Evolutionary conservation across 2,329 filamentous ascomycete species (phyloP).

Genomic region (Colletotrichum zoysiae): DNA sequence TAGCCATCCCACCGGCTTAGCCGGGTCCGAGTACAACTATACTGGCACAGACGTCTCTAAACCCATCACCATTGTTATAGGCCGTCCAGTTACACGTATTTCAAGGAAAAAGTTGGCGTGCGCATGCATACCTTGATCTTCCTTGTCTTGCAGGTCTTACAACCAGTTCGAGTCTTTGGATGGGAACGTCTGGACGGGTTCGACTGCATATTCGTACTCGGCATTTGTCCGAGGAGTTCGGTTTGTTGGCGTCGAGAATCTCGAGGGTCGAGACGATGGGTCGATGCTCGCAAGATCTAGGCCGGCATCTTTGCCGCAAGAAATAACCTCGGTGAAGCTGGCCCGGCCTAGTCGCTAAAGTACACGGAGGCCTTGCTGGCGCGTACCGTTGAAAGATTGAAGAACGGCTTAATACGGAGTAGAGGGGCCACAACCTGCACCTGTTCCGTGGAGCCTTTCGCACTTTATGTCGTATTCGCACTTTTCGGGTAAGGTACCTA

Average conservation of each 20-base stretch:
- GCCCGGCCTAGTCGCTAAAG: slow-evolving; percentile 9
- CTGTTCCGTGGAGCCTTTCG: slow-evolving; percentile 35
- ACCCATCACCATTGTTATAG: neutral
- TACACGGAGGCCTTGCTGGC: slow-evolving; percentile 5
- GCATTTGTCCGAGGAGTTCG: neutral
- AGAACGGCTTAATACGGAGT: slow-evolving; percentile 20
- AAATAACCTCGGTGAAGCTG: slow-evolving; percentile 12
- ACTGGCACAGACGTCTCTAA: neutral
- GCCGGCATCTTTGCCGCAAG: slow-evolving; percentile 24
- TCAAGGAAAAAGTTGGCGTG: neutral
- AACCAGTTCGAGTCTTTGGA: slow-evolving; percentile 54
- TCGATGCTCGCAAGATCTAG: slow-evolving; percentile 10
- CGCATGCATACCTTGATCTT: slow-evolving; percentile 54
- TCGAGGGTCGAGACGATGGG: slow-evolving; percentile 10
- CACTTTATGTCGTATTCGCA: slow-evolving; percentile 29
- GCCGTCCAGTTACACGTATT: neutral
- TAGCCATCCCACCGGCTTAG: slow-evolving; percentile 4
- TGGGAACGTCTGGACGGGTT: slow-evolving; percentile 39
- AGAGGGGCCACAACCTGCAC: slow-evolving; percentile 30
- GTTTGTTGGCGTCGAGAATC: neutral
- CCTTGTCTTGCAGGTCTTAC: slow-evolving; percentile 53
- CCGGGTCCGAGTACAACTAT: neutral
- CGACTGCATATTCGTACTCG: slow-evolving; percentile 39
- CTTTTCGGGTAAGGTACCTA: slow-evolving; percentile 29
- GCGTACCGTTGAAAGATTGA: slow-evolving; percentile 9